Evolutionary conservation across 768 basidiomycete species (phyloP).

Genomic region (Crepidotus variabilis): DNA sequence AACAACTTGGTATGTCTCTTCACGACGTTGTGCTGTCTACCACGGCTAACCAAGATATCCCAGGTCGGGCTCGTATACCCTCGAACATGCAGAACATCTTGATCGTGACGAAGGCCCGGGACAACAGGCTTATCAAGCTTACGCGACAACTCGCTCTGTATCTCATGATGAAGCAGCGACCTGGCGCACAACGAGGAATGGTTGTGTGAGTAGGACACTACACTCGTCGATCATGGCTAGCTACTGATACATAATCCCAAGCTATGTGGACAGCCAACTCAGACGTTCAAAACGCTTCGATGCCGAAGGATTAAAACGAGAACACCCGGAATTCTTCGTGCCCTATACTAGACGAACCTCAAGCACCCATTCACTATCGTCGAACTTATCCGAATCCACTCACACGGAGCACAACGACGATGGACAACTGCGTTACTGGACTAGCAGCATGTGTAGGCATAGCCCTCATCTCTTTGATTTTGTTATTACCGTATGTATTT

Average conservation of each 20-base stretch:
- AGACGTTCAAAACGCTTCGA: constrained; percentile 90
- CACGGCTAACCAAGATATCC: neutral
- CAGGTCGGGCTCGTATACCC: constrained; percentile 88
- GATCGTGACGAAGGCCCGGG: constrained; percentile 96
- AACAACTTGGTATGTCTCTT: constrained; percentile 76
- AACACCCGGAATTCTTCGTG: constrained; percentile 84
- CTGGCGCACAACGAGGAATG: constrained; percentile 67
- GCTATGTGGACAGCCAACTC: constrained; percentile 94
- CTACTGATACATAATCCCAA: constrained; percentile 24
- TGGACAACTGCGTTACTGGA: constrained; percentile 97
- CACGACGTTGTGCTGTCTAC: too few relatives aligned
- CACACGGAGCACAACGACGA: constrained; percentile 56
- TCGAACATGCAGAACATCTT: constrained; percentile 91
- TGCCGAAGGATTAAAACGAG: constrained; percentile 79
- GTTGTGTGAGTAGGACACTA: constrained; percentile 60
- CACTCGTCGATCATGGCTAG: neutral
- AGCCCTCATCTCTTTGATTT: constrained; percentile 96
- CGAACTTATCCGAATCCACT: constrained; percentile 43
- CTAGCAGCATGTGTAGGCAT: constrained; percentile 89
- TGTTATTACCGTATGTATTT: constrained; percentile 74
- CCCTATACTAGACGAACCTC: constrained; percentile 78
- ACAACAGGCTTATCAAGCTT: constrained; percentile 93
- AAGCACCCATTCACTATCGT: constrained; percentile 57
- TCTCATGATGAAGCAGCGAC: constrained; percentile 84
- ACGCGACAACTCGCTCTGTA: constrained; percentile 93